Percentiles rank a stretch among this genome's conserved stretches.
These are phyloP conservation scores for Choiromyces venosus DNA, from an alignment of 495 filamentous ascomycete genomes.

Conservation along the genomic window DNA sequence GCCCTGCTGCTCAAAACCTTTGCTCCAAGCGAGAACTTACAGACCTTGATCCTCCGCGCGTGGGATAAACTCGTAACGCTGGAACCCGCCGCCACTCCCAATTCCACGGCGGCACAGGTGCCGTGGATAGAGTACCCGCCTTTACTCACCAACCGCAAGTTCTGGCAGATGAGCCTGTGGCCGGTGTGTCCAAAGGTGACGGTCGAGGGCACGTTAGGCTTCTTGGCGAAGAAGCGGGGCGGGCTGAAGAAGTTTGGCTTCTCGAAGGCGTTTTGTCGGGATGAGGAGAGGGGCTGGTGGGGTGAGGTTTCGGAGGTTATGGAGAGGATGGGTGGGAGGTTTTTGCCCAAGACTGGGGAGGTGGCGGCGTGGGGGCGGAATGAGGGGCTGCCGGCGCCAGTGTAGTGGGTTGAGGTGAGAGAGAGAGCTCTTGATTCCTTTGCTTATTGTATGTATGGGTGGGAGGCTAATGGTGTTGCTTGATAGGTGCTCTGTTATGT, in stretches of 20 bases:
- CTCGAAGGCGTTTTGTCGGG: constrained; percentile 34
- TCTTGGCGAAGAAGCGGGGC: constrained; percentile 28
- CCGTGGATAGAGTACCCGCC: constrained; percentile 34
- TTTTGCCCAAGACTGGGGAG: constrained; percentile 23
- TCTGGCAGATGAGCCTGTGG: constrained; percentile 33
- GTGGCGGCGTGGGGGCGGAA: constrained; percentile 16
- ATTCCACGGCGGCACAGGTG: constrained; percentile 17
- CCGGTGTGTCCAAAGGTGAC: constrained; percentile 40
- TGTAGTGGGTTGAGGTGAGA: constrained; percentile 5
- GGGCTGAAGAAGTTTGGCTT: constrained; percentile 35
- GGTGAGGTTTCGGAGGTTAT: constrained; percentile 32
- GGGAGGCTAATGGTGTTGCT: not conserved
- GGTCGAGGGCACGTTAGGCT: constrained; percentile 26
- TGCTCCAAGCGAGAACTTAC: constrained; percentile 30
- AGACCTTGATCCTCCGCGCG: constrained; percentile 38
- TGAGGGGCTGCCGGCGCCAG: constrained; percentile 26
- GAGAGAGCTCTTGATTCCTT: not conserved
- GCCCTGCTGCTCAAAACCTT: constrained; percentile 39
- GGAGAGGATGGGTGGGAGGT: constrained; percentile 28
- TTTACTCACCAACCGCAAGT: constrained; percentile 34
- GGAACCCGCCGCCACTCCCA: constrained; percentile 11
- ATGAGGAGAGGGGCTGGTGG: constrained; percentile 32
- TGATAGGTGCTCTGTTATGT: not conserved
- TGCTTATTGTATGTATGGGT: not conserved
- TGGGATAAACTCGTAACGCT: constrained; percentile 40